Percentiles rank a stretch among this genome's conserved stretches.
phyloP scores from a whole-genome alignment of 1,284 basidiomycete genomes.

The Gymnopus androsaceus region DNA sequence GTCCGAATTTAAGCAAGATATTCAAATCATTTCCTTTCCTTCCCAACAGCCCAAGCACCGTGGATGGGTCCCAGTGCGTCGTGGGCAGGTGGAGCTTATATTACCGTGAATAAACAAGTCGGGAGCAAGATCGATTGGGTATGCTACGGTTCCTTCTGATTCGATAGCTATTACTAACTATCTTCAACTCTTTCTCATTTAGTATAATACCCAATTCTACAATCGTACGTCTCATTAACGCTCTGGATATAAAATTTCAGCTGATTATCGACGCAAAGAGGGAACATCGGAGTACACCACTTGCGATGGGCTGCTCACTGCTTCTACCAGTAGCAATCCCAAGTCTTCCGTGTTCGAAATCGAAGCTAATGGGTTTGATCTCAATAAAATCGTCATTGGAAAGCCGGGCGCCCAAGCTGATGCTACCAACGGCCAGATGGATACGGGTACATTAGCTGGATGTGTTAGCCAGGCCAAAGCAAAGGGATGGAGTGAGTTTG shows the following conservation, averaged over 20 bases:
- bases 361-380: constrained; percentile 50
- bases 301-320: constrained; percentile 53
- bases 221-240: constrained; percentile 47
- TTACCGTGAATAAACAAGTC: constrained; percentile 54
- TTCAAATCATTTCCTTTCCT: neutral
- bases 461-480: constrained; percentile 57
- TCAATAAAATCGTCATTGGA: constrained; percentile 53
- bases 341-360: constrained; percentile 61
- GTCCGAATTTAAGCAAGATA: neutral
- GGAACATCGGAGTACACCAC: constrained; percentile 58
- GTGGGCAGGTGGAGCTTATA: constrained; percentile 59
- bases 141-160: neutral
- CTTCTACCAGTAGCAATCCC: constrained; percentile 54
- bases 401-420: constrained; percentile 58
- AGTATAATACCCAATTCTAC: constrained; percentile 45
- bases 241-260: neutral
- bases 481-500: constrained; percentile 20
- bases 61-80: constrained; percentile 49
- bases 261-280: constrained; percentile 38
- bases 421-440: constrained; percentile 61
- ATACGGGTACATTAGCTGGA: constrained; percentile 49
- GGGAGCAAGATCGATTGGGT: constrained; percentile 59
- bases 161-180: neutral
- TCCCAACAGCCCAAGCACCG: constrained; percentile 46
- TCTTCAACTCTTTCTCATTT: neutral